Conservation (phyloP, 305 asterid genomes). For the Nicotiana rustica region DNA sequence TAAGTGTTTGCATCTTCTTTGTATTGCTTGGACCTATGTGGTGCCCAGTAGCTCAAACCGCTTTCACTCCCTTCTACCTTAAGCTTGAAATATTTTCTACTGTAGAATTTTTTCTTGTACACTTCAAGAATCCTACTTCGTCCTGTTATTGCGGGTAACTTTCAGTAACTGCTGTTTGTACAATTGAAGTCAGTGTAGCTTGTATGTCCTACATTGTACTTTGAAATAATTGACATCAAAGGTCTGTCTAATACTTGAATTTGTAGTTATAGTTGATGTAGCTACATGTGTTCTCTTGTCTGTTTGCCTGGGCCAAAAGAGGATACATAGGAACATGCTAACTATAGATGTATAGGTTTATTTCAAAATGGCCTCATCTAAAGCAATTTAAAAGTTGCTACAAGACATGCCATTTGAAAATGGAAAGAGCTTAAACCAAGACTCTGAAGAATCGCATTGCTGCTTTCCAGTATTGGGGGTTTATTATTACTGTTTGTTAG, state of each 20-base stretch:
- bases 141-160: not conserved
- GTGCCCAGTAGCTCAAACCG: not conserved
- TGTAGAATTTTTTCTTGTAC: not conserved
- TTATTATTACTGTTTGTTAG: not conserved
- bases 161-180: not conserved
- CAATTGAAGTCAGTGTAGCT: not conserved
- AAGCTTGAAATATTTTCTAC: too few species aligned
- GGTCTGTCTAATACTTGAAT: not conserved
- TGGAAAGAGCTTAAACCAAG: not conserved
- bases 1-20: not conserved
- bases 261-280: not conserved
- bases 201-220: not conserved
- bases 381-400: not conserved
- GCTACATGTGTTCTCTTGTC: not conserved
- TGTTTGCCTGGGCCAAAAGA: not conserved
- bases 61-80: not conserved
- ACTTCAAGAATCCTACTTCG: not conserved
- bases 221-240: conserved; percentile 24
- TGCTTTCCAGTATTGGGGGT: not conserved
- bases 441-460: not conserved
- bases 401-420: not conserved
- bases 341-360: not conserved
- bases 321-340: not conserved
- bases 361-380: not conserved
- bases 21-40: not conserved